Evolutionary conservation across 176 grass and related monocot genomes (phyloP).

Genomic region (Thinopyrum elongatum): DNA sequence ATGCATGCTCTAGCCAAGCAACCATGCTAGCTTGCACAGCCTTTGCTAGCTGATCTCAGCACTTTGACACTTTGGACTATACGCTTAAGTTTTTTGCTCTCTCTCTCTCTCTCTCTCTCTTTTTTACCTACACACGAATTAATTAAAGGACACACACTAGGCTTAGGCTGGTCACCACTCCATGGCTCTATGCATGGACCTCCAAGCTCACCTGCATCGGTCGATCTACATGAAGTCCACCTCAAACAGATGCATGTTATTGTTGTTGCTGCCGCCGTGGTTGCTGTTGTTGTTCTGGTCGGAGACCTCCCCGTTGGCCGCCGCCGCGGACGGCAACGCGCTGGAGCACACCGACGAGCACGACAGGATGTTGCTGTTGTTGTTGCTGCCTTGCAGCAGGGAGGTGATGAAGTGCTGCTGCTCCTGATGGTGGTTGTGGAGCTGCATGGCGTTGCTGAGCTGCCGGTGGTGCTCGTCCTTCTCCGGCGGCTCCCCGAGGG

Average conservation of each 20-base stretch:
- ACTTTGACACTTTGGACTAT: background rate
- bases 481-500: conserved; percentile 24
- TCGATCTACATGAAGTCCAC: conserved; percentile 47
- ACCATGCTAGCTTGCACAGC: background rate
- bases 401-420: conserved; percentile 22
- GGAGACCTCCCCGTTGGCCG: conserved; percentile 27
- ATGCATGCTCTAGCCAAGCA: background rate
- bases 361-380: conserved; percentile 41
- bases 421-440: conserved; percentile 6
- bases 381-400: background rate
- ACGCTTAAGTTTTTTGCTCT: background rate
- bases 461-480: background rate
- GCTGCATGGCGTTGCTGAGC: background rate
- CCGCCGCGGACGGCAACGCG: conserved; percentile 8
- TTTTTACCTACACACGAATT: conserved; percentile 38
- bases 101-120: too few relatives aligned
- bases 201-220: conserved; percentile 37
- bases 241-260: conserved; percentile 50
- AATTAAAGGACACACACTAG: background rate
- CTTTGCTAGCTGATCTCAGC: background rate
- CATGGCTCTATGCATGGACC: background rate
- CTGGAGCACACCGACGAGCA: conserved; percentile 51
- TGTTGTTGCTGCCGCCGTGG: background rate
- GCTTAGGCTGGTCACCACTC: background rate
- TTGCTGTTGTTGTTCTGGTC: conserved; percentile 43